Conservation (phyloP, 2,329 filamentous ascomycete species). For the Fusarium sterilihyphosum region DNA sequence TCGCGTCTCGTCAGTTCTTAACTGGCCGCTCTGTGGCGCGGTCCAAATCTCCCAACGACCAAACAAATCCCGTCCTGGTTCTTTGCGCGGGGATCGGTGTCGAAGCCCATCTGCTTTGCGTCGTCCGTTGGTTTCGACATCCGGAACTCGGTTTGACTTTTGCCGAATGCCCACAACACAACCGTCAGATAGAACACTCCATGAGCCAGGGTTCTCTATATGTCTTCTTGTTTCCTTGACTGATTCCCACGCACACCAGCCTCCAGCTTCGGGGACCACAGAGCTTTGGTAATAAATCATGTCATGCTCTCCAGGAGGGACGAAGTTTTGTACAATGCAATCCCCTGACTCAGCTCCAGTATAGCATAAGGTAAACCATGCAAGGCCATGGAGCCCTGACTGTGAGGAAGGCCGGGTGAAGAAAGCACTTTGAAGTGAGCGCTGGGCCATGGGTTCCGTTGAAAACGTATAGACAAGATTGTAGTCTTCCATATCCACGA, state of each 20-base stretch:
- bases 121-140: constrained; percentile 22
- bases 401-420: constrained; percentile 53
- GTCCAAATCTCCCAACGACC: constrained; percentile 66
- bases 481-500: constrained; percentile 57
- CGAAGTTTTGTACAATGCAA: constrained; percentile 72
- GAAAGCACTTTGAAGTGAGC: constrained; percentile 69
- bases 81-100: constrained; percentile 44
- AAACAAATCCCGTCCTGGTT: constrained; percentile 36
- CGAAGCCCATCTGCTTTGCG: constrained; percentile 40
- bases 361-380: constrained; percentile 73
- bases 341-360: constrained; percentile 67
- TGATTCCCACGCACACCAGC: constrained; percentile 62
- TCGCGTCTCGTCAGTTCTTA: constrained; percentile 57
- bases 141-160: constrained; percentile 43
- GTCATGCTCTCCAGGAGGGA: constrained; percentile 61
- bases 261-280: constrained; percentile 50
- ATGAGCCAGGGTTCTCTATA: constrained; percentile 71
- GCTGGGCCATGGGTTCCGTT: constrained; percentile 66
- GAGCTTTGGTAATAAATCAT: constrained; percentile 65
- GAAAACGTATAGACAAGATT: constrained; percentile 69
- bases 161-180: constrained; percentile 71
- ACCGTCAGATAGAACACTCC: constrained; percentile 70
- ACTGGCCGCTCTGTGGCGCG: constrained; percentile 56
- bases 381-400: constrained; percentile 66
- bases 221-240: constrained; percentile 62